A percentile compares a stretch with the other conserved stretches of the same genome.
Evolutionary conservation across 306 rosid genomes (phyloP).

Genomic region (Cucurbita argyrosperma): DNA sequence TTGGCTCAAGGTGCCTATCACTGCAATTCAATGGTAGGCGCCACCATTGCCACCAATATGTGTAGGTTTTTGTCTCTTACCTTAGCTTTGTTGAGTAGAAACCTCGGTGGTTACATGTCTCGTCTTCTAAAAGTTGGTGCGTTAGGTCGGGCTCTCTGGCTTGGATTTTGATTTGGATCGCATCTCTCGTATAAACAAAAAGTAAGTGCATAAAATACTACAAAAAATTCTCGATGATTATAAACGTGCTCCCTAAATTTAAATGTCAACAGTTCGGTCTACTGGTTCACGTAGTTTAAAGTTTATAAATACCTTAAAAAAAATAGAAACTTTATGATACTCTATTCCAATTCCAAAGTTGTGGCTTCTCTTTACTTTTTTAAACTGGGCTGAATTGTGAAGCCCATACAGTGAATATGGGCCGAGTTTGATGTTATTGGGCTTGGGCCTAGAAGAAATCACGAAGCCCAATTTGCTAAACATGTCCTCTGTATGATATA

Average conservation of each 20-base stretch:
- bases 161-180: neutral
- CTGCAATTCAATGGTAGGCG: neutral
- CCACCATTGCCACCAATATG: neutral
- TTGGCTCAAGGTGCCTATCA: neutral
- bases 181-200: neutral
- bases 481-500: neutral
- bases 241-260: too few relatives aligned
- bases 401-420: neutral
- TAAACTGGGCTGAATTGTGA: neutral
- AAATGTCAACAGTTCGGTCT: too few relatives aligned
- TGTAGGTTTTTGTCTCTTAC: neutral
- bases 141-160: neutral
- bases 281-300: too few relatives aligned
- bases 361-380: neutral
- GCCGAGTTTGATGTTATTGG: neutral
- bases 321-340: neutral
- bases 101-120: neutral
- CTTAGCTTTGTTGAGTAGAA: neutral
- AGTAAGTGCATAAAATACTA: too few relatives aligned
- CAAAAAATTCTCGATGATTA: too few relatives aligned
- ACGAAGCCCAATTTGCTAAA: neutral
- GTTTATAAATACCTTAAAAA: neutral
- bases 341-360: neutral
- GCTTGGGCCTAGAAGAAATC: neutral
- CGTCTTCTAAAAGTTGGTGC: neutral